These are phyloP conservation scores for Elsinoe australis DNA, from an alignment of 2,329 filamentous ascomycete genomes.

Conservation along the genomic window DNA sequence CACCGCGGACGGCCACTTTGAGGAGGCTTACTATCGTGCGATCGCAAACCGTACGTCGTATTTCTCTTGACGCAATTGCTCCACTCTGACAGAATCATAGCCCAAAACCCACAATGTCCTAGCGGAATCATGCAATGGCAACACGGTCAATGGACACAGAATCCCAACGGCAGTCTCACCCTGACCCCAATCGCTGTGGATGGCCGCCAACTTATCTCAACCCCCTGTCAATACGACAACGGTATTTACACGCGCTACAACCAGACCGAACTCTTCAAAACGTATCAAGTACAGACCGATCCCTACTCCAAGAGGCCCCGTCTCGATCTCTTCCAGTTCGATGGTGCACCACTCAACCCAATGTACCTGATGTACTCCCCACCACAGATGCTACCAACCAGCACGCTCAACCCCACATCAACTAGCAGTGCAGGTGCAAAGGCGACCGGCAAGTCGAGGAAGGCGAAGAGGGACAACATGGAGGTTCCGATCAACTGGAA, in stretches of 20 bases:
- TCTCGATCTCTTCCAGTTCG: constrained; percentile 56
- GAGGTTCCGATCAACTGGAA: constrained; percentile 37
- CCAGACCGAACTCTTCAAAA: constrained; percentile 53
- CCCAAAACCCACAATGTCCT: constrained; percentile 50
- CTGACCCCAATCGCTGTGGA: constrained; percentile 57
- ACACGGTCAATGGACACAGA: constrained; percentile 55
- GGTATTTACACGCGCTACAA: constrained; percentile 60
- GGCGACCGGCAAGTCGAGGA: constrained; percentile 24
- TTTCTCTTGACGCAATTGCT: background rate
- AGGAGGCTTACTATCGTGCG: constrained; percentile 62
- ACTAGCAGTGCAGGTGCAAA: constrained; percentile 33
- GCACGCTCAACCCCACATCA: constrained; percentile 52
- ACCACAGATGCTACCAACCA: constrained; percentile 62
- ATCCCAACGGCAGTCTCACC: constrained; percentile 50
- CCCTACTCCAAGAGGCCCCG: constrained; percentile 54
- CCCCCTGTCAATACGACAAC: constrained; percentile 52
- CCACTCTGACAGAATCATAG: constrained; percentile 1
- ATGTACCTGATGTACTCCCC: constrained; percentile 58
- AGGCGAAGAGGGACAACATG: constrained; percentile 25
- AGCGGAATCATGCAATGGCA: constrained; percentile 64
- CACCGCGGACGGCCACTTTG: constrained; percentile 58
- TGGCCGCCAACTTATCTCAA: constrained; percentile 58
- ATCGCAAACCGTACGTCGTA: constrained; percentile 56
- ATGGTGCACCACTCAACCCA: constrained; percentile 59
- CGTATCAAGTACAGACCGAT: constrained; percentile 46